phyloP scores from a whole-genome alignment of 164 flowering plant genomes.

The Aristolochia californica region DNA sequence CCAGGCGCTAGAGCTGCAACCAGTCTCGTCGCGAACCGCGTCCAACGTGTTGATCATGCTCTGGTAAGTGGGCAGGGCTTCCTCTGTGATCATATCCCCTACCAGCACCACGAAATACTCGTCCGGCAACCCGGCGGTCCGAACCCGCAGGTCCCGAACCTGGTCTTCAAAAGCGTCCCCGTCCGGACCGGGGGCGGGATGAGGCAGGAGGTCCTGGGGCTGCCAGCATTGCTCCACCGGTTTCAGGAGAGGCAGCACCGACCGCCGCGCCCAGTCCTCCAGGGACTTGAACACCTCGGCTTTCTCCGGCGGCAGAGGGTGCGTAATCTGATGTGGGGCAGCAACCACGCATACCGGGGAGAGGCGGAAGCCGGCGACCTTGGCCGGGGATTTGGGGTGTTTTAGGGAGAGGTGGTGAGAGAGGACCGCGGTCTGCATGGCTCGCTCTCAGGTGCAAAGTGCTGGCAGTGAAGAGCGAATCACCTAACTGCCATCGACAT shows the following conservation, averaged over 20 bases:
- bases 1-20: constrained; percentile 26
- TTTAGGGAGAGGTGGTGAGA: too few species aligned
- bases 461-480: too few species aligned
- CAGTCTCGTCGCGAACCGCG: constrained; percentile 22
- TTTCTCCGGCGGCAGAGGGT: constrained; percentile 21
- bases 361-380: neutral
- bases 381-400: too few species aligned
- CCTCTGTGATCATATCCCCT: constrained; percentile 32
- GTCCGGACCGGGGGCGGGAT: constrained; percentile 22
- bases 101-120: constrained; percentile 31
- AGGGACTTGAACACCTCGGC: constrained; percentile 23
- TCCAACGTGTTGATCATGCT: constrained; percentile 22
- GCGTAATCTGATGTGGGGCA: constrained; percentile 2
- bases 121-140: constrained; percentile 24
- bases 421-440: too few species aligned
- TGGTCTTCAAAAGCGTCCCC: constrained; percentile 21
- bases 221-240: constrained; percentile 38
- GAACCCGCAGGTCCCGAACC: constrained; percentile 18
- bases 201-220: constrained; percentile 33
- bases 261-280: constrained; percentile 16
- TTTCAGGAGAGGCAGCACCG: constrained; percentile 22
- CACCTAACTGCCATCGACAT: too few species aligned
- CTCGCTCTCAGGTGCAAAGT: too few species aligned
- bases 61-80: constrained; percentile 28
- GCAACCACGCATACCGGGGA: neutral